phyloP scores from a whole-genome alignment of 129 eudicot genomes.

The Dittrichia graveolens region DNA sequence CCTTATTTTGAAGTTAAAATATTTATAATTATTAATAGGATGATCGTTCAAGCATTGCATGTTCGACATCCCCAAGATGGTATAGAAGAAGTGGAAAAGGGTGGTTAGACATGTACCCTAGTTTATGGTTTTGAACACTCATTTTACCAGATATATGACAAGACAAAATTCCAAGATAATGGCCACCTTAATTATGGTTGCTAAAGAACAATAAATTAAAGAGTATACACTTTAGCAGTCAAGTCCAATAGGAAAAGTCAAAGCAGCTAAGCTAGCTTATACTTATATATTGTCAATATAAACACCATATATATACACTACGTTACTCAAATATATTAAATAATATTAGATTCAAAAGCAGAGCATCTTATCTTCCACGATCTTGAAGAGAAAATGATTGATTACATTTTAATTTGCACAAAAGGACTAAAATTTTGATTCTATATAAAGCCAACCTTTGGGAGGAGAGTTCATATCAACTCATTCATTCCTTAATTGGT shows the following conservation, averaged over 20 bases:
- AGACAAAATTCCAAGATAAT: too few relatives aligned
- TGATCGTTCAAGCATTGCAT: too few relatives aligned
- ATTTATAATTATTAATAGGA: too few relatives aligned
- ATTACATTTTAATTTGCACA: background rate
- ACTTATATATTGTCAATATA: background rate
- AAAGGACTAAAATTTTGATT: background rate
- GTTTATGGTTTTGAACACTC: too few relatives aligned
- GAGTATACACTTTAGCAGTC: too few relatives aligned
- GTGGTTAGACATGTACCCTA: too few relatives aligned
- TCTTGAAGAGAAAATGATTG: background rate
- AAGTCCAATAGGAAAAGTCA: background rate
- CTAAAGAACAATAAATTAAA: too few relatives aligned
- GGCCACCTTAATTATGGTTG: too few relatives aligned
- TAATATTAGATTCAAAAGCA: background rate
- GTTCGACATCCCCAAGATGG: too few relatives aligned
- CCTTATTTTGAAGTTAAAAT: too few relatives aligned
- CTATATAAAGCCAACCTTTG: constrained; percentile 7
- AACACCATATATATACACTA: background rate
- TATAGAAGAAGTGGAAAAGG: too few relatives aligned
- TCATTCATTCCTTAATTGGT: background rate
- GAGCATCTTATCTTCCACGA: constrained; percentile 13
- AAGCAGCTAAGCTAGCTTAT: background rate
- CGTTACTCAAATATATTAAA: background rate
- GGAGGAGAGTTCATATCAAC: constrained; percentile 8
- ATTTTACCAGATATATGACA: too few relatives aligned